A percentile compares a stretch with the other conserved stretches of the same genome.
Evolutionary conservation across 2,329 filamentous ascomycete genomes (phyloP).

Genomic region (Fusarium sp.): DNA sequence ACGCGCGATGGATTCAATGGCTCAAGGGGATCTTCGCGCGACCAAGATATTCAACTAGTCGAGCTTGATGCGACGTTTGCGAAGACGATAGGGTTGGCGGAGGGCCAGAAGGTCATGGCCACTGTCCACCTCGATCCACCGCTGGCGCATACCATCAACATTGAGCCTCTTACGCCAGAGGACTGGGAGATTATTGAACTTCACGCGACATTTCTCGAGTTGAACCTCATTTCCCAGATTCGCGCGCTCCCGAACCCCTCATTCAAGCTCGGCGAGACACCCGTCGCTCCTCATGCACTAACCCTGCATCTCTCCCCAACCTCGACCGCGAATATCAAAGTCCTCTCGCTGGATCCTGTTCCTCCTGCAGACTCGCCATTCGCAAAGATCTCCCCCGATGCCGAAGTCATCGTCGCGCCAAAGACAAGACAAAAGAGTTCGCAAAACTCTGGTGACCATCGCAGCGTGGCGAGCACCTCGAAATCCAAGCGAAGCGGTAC

Average conservation of each 20-base stretch:
- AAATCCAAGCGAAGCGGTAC: slow-evolving; percentile 82
- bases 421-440: slow-evolving; percentile 82
- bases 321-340: slow-evolving; percentile 90
- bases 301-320: slow-evolving; percentile 95
- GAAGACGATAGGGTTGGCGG: slow-evolving; percentile 78
- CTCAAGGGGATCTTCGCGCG: slow-evolving; percentile 68
- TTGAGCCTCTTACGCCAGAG: slow-evolving; percentile 92
- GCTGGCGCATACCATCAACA: slow-evolving; percentile 92
- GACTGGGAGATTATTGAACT: slow-evolving; percentile 99
- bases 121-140: slow-evolving; percentile 90
- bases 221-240: slow-evolving; percentile 93
- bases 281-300: slow-evolving; percentile 77
- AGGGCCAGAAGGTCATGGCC: slow-evolving; percentile 82
- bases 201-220: slow-evolving; percentile 93
- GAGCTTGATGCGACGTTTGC: slow-evolving; percentile 92
- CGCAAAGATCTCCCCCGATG: slow-evolving; percentile 92
- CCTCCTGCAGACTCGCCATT: slow-evolving; percentile 78
- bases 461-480: slow-evolving; percentile 83
- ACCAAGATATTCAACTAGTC: slow-evolving; percentile 81
- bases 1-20: slow-evolving; percentile 78
- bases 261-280: slow-evolving; percentile 65
- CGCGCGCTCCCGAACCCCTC: slow-evolving; percentile 90
- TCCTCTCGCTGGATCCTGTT: slow-evolving; percentile 84
- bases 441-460: slow-evolving; percentile 76
- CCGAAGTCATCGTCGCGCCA: slow-evolving; percentile 96